phyloP scores from a whole-genome alignment of 2,329 filamentous ascomycete species.

The Colletotrichum eremochloae region DNA sequence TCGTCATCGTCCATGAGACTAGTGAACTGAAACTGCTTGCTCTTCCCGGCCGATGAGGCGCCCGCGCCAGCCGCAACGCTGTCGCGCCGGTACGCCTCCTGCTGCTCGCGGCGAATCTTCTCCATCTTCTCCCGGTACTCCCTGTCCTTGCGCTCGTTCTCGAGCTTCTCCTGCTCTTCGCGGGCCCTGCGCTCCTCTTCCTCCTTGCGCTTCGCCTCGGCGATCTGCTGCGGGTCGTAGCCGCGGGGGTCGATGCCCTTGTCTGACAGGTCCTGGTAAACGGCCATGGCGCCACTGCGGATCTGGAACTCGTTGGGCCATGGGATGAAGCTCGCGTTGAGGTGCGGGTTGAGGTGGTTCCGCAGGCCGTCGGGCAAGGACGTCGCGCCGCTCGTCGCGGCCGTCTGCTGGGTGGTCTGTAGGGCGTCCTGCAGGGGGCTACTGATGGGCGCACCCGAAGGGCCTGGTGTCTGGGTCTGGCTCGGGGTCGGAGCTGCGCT shows the following conservation, averaged over 20 bases:
- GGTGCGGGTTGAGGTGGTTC: conserved; percentile 67
- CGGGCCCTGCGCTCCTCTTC: conserved; percentile 59
- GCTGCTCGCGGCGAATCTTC: conserved; percentile 57
- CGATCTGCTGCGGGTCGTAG: conserved; percentile 69
- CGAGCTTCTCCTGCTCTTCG: conserved; percentile 55
- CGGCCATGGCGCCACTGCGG: conserved; percentile 74
- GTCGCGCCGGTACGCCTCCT: conserved; percentile 50
- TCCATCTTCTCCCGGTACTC: conserved; percentile 56
- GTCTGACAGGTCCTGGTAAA: conserved; percentile 72
- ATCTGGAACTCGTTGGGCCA: conserved; percentile 83
- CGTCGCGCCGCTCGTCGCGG: conserved; percentile 50
- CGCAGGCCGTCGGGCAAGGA: conserved; percentile 63
- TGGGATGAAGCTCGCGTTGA: conserved; percentile 75
- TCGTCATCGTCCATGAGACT: conserved; percentile 67
- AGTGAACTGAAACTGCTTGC: conserved; percentile 70
- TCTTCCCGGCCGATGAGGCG: conserved; percentile 51
- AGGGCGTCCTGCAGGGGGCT: conserved; percentile 45
- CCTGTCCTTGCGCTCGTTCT: conserved; percentile 60
- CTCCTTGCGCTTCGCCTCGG: conserved; percentile 63
- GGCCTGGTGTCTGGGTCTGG: conserved; percentile 43
- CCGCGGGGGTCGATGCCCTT: conserved; percentile 72
- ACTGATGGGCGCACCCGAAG: conserved; percentile 37
- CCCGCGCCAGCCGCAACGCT: conserved; percentile 41
- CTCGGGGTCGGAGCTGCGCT: conserved; percentile 45
- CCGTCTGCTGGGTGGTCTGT: conserved; percentile 51